Conservation (phyloP, 164 flowering plant genomes). For the grape (Vitis vinifera) region ASM3070453v1 NC_081818.1:29354501-29355000, state of each 20-base stretch:
- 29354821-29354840: conserved; percentile 9
- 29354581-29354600: conserved; percentile 1
- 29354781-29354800: conserved; percentile 27
- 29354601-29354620: neutral
- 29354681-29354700: conserved; percentile 40
- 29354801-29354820: conserved; percentile 41
- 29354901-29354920: neutral
- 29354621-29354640: conserved; percentile 32
- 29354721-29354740: conserved; percentile 15
- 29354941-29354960: neutral
- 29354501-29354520: too few relatives aligned
- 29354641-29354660: conserved; percentile 41
- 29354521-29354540: neutral
- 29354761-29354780: conserved; percentile 25
- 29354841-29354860: neutral
- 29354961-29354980: neutral
- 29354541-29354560: neutral
- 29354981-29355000: neutral
- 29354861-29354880: neutral
- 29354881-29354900: neutral
- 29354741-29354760: conserved; percentile 25
- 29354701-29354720: conserved; percentile 52
- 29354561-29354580: neutral
- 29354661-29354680: conserved; percentile 39
- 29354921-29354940: neutral